Conservation (phyloP, 495 filamentous ascomycete genomes). For the Cladorrhinum samala region DNA sequence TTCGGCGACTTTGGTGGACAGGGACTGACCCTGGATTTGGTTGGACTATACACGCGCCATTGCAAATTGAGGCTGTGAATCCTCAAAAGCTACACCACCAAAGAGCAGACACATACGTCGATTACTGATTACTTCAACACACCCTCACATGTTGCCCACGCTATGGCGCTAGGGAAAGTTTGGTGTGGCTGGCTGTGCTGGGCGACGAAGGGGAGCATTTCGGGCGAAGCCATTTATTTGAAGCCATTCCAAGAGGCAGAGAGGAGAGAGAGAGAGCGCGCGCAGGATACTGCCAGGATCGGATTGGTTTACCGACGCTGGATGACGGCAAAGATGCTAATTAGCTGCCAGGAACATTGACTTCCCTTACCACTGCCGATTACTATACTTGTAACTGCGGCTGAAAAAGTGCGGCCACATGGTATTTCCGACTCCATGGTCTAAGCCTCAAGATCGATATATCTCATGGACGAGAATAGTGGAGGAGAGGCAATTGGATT, state of each 20-base stretch:
- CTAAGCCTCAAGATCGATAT: background rate
- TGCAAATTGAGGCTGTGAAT: background rate
- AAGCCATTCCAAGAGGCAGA: background rate
- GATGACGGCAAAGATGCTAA: conserved; percentile 7
- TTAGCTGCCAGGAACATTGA: background rate
- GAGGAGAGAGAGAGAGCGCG: background rate
- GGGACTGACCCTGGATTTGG: too few relatives aligned
- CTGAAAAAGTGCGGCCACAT: conserved; percentile 6
- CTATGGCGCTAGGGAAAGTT: too few relatives aligned
- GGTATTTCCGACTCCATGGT: background rate
- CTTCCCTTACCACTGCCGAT: too few relatives aligned
- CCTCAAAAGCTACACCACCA: too few relatives aligned
- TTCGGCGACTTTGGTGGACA: too few relatives aligned
- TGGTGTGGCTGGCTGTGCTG: too few relatives aligned
- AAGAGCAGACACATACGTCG: too few relatives aligned
- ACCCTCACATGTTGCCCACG: too few relatives aligned
- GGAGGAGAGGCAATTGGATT: background rate
- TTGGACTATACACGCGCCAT: background rate
- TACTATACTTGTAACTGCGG: conserved; percentile 18
- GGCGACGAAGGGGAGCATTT: background rate
- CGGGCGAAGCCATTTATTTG: background rate
- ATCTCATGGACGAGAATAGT: background rate
- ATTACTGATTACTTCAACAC: too few relatives aligned
- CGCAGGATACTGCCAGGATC: background rate
- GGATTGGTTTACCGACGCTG: conserved; percentile 1